These are phyloP conservation scores for Dissophora globulifera DNA, from an alignment of 192 early-diverging fungal species.

Conservation along the genomic window DNA sequence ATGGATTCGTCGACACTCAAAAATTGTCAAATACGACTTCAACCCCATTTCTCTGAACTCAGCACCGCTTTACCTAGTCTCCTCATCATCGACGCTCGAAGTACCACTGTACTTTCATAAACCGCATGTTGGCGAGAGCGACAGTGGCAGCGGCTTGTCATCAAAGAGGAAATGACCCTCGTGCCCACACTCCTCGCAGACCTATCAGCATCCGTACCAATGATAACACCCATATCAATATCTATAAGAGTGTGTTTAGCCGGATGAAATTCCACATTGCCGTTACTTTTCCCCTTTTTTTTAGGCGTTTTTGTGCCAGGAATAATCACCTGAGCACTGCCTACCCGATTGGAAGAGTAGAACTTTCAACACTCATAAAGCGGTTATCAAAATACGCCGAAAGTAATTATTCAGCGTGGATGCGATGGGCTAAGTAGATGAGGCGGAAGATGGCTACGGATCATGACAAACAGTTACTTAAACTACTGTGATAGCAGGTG, in stretches of 20 bases:
- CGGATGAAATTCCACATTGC: too few species aligned
- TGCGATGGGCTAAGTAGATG: background rate
- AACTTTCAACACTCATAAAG: background rate
- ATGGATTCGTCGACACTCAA: background rate
- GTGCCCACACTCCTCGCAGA: background rate
- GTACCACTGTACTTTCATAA: background rate
- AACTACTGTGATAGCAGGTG: background rate
- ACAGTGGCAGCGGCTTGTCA: background rate
- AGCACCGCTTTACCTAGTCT: background rate
- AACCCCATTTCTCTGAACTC: background rate
- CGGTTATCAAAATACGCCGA: background rate
- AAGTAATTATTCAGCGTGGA: conserved; percentile 4
- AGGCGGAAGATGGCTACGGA: background rate
- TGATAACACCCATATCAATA: background rate
- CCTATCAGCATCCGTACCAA: conserved; percentile 2
- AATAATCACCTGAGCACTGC: background rate
- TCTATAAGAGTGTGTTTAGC: background rate
- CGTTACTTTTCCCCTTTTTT: too few species aligned
- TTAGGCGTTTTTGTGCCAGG: too few species aligned
- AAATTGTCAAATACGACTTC: too few species aligned
- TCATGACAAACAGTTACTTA: too few species aligned
- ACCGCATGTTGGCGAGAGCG: too few species aligned
- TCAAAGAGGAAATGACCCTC: background rate
- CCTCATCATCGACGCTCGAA: too few species aligned
- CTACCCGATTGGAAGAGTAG: background rate